These are phyloP conservation scores for Letharia columbiana DNA, from an alignment of 495 filamentous ascomycete species.

Conservation along the genomic window DNA sequence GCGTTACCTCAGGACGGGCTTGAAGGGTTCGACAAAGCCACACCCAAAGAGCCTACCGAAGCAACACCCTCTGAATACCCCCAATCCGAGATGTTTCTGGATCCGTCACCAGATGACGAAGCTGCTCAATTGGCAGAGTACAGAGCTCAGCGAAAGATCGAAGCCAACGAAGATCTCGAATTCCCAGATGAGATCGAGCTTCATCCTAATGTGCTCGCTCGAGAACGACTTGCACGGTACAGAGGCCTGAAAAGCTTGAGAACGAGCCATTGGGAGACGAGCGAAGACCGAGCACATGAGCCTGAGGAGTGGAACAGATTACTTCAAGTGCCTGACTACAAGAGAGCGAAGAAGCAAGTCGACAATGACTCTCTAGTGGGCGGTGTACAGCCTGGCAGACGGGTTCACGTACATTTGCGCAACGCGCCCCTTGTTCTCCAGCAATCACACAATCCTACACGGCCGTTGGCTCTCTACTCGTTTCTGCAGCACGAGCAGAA, in stretches of 20 bases:
- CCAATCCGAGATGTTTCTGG: constrained; percentile 82
- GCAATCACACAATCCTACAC: constrained; percentile 42
- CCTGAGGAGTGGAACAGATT: constrained; percentile 84
- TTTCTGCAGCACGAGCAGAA: constrained; percentile 93
- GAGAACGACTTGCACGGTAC: constrained; percentile 78
- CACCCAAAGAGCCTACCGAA: constrained; percentile 55
- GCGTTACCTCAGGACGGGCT: constrained; percentile 30
- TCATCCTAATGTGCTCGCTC: constrained; percentile 73
- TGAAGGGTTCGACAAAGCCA: constrained; percentile 40
- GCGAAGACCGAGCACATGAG: constrained; percentile 74
- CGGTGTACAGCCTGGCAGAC: constrained; percentile 72
- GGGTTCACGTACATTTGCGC: constrained; percentile 71
- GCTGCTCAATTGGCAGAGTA: constrained; percentile 69
- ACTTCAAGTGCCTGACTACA: constrained; percentile 76
- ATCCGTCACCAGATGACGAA: constrained; percentile 82
- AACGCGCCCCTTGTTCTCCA: constrained; percentile 56
- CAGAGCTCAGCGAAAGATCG: constrained; percentile 61
- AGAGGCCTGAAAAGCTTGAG: constrained; percentile 83
- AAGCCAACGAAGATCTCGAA: constrained; percentile 81
- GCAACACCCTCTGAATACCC: constrained; percentile 74
- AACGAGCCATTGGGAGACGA: constrained; percentile 77
- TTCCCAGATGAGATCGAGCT: constrained; percentile 98
- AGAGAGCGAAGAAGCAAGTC: constrained; percentile 62
- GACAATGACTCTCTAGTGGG: constrained; percentile 75
- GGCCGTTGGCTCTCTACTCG: constrained; percentile 66